Base-by-base conservation (phyloP, 352 stramenopile species). In the Aphanomyces astaci region DNA sequence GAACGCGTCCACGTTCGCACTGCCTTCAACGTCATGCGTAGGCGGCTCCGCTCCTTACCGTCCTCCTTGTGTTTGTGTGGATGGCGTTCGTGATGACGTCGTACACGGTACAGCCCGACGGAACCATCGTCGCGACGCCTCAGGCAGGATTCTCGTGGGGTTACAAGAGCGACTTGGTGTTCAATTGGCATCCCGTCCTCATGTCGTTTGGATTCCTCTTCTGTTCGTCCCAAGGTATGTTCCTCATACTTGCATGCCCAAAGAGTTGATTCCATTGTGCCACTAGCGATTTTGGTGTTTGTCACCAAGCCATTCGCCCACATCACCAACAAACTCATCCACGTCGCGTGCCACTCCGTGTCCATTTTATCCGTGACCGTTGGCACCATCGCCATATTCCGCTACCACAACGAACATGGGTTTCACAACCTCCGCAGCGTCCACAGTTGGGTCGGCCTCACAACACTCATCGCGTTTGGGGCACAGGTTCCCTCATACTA, bases 371-470 rank as follows among this genome's bases (percentile, higher is more conserved):
- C 78, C 67, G 78, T 80, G 0, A 66, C 87, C 1, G 62, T 89
- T 19, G 87, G 84, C 5, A 66, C 75, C 15, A 66, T 92, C 40
- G 87, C 87, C 0, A 85, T 95, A 54, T 93, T 95, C 54, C 80
- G 82, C 45, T 95, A 90, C 74, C 86, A 95, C 78, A 90, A 92
- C 56, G 87, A 94, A 52, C 86, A 90, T 71, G 74, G 72, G 24
- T 94, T 94, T 71, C 88, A 78, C 24, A 94, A 95, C 64, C 62
- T 95, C 28, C 94, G 93, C 75, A 92, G 82, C 63, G 75, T 94
- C 10, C 87, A 95, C 79, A 94, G 85, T 63, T 95, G 86, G 87
- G 53, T 95, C n/a, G 87, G 87, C 40, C 64, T 94, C 27, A 45
- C 75, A 17, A 85, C 81, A 30, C 70, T 88, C 56, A 75, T 90